Base-by-base conservation (phyloP, 495 filamentous ascomycete genomes). In the Penicillium angulare region DNA sequence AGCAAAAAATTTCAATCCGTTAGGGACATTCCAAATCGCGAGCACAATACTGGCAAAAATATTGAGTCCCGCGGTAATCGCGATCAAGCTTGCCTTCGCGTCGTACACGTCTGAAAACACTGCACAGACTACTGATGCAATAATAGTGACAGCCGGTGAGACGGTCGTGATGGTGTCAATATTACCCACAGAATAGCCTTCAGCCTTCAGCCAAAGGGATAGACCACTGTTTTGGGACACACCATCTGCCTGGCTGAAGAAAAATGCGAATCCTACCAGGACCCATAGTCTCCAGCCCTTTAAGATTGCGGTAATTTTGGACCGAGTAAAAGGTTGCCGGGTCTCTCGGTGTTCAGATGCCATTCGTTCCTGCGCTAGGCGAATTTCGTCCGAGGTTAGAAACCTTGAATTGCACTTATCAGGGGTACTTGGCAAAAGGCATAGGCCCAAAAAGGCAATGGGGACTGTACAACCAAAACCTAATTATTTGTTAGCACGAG, bases 11-110 rank as follows among this genome's bases (percentile, higher is more conserved):
- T 75, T 75, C 21, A 78, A 56, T 2, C 67, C 62, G n/a, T 68
- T 53, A 0, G 75, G 74, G 3, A 79, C 65, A 7, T 69, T 71
- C 76, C 78, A 80, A 12, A 77, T 71, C 0, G 72, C 73, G 4
- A 79, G 62, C 17, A 75, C 56, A 1, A 73, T 54, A 49, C 65
- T 63, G 7, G 65, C 58, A 34, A 70, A 67, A 20, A 61, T 59
- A 26, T 69, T 66, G 27, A 72, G 52, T 32, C 72, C 53, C 6
- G 73, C 67, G 3, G 68, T 59, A n/a, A 66, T 54, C 2, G 64
- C 73, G 40, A 73, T 73, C 39, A 77, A 58, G 22, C 60, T 53
- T 3, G 71, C 65, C 18, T 73, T 67, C 8, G 63, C 66, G 16
- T 68, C 61, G 6, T 73, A 65, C 1, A 64, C 57, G 48, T 80